A percentile compares a stretch with the other conserved stretches of the same genome.
Conservation (phyloP, 2,329 filamentous ascomycete species). For the Cytospora chrysosperma region DNA sequence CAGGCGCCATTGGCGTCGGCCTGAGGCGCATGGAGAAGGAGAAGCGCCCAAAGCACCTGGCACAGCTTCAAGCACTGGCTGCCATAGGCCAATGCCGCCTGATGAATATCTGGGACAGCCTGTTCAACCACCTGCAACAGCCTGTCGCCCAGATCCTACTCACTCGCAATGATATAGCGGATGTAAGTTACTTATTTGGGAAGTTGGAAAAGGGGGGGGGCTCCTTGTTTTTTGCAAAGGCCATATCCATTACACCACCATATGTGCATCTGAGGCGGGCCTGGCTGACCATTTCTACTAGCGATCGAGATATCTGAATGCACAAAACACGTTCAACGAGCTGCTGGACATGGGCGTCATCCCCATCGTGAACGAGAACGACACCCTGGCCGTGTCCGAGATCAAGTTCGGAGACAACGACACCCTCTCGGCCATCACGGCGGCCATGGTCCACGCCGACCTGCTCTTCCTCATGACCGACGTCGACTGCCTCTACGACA, state of each 20-base stretch:
- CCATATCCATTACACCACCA: neutral
- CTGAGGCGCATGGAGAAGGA: constrained; percentile 86
- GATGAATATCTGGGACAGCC: constrained; percentile 91
- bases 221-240: neutral
- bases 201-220: neutral
- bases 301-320: constrained; percentile 92
- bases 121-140: constrained; percentile 85
- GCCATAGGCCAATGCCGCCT: constrained; percentile 95
- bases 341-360: constrained; percentile 93
- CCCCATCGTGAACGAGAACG: constrained; percentile 98
- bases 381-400: constrained; percentile 93
- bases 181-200: constrained; percentile 54
- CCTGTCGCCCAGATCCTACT: constrained; percentile 93
- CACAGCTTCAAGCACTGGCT: constrained; percentile 85
- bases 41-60: constrained; percentile 84
- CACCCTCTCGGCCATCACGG: constrained; percentile 92
- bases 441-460: constrained; percentile 95
- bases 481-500: constrained; percentile 95
- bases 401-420: constrained; percentile 99
- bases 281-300: constrained; percentile 36
- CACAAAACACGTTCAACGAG: constrained; percentile 90
- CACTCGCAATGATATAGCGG: constrained; percentile 93
- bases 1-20: constrained; percentile 93
- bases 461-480: constrained; percentile 98
- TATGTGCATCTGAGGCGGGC: neutral